A percentile compares a stretch with the other conserved stretches of the same genome.
These are phyloP conservation scores for Ambrosiella xylebori DNA, from an alignment of 2,329 filamentous ascomycete species.

Conservation along the genomic window DNA sequence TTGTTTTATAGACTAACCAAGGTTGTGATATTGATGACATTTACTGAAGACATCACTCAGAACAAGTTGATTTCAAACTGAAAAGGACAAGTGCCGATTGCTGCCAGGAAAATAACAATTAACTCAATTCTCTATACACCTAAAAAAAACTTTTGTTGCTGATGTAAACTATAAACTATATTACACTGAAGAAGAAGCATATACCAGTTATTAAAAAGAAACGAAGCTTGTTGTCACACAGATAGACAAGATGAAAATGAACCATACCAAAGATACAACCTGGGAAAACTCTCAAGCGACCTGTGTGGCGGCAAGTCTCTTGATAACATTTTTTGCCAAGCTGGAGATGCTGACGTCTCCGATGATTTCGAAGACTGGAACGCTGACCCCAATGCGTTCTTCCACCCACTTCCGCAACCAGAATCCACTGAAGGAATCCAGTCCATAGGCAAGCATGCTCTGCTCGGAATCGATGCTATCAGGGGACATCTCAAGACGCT, in stretches of 20 bases:
- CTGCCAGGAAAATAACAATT: too few species aligned
- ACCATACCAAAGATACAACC: too few species aligned
- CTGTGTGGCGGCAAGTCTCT: neutral
- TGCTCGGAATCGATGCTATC: conserved; percentile 28
- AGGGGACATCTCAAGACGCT: conserved; percentile 26
- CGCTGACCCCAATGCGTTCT: conserved; percentile 25
- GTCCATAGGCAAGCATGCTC: conserved; percentile 29
- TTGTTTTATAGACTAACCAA: neutral
- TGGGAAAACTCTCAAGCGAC: conserved; percentile 3
- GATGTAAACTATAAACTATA: too few species aligned
- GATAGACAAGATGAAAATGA: neutral
- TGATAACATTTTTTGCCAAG: conserved; percentile 22
- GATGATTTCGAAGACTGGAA: conserved; percentile 32
- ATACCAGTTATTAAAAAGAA: too few species aligned
- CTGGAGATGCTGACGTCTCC: conserved; percentile 25
- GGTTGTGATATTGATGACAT: neutral
- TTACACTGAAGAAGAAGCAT: too few species aligned
- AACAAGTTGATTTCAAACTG: too few species aligned
- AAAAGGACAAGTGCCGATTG: too few species aligned
- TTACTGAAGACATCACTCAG: too few species aligned
- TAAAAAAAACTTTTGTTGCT: too few species aligned
- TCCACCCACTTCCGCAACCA: conserved; percentile 34
- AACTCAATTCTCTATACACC: too few species aligned
- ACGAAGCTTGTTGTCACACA: too few species aligned
- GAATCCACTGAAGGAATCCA: conserved; percentile 37